phyloP scores from a whole-genome alignment of 345 rosid species.

The Hibiscus mutabilis region DNA sequence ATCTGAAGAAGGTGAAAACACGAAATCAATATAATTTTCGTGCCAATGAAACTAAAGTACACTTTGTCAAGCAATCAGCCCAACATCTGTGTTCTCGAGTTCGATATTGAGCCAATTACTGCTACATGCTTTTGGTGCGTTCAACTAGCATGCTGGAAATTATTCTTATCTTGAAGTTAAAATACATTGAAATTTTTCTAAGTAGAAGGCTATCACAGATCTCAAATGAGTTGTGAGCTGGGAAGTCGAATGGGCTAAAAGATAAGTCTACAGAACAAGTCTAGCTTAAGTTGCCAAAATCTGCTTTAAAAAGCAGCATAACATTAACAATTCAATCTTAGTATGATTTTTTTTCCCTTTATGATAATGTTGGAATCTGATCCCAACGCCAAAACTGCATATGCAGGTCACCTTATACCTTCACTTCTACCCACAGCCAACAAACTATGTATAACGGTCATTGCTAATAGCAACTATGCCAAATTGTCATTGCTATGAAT shows the following conservation, averaged over 20 bases:
- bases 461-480: not conserved
- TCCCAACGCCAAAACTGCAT: not conserved
- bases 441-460: not conserved
- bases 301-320: not conserved
- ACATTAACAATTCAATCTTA: not conserved
- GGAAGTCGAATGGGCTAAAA: not conserved
- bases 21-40: not conserved
- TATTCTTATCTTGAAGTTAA: not conserved
- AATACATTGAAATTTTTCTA: not conserved
- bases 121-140: not conserved
- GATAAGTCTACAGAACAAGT: not conserved
- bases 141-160: not conserved
- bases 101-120: not conserved
- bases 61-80: not conserved
- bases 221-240: not conserved
- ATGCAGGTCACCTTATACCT: not conserved
- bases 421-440: not conserved
- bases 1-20: slow-evolving; percentile 29
- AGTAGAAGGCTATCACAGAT: not conserved
- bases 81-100: not conserved
- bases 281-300: not conserved
- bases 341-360: not conserved
- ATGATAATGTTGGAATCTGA: not conserved
- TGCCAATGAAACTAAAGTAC: not conserved
- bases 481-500: not conserved